Evolutionary conservation across 2,329 filamentous ascomycete genomes (phyloP).

Genomic region (Penicillium sp.): DNA sequence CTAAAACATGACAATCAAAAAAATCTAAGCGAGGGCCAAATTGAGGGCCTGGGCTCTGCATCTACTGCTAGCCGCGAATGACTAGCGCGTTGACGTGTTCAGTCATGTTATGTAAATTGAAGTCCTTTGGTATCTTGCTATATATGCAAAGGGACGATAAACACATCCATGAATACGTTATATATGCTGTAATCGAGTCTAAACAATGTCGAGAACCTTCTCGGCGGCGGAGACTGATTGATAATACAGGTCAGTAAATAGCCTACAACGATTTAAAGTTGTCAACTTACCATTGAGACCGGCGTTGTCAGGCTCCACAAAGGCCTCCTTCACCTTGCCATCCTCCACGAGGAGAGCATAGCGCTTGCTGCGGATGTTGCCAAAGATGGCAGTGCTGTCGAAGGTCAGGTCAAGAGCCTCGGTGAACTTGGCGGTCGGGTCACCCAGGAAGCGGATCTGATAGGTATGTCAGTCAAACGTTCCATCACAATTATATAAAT

Average conservation of each 20-base stretch:
- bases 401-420: constrained; percentile 81
- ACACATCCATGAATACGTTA: too few species aligned
- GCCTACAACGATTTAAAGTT: not conserved
- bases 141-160: not conserved
- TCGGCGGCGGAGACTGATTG: constrained; percentile 49
- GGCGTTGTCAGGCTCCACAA: constrained; percentile 87
- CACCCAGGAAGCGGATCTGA: constrained; percentile 85
- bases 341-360: constrained; percentile 82
- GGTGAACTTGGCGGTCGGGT: constrained; percentile 77
- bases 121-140: not conserved
- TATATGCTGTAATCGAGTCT: not conserved
- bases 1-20: not conserved
- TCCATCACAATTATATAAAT: not conserved
- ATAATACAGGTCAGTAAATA: constrained; percentile 7
- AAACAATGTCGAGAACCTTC: constrained; percentile 43
- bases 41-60: not conserved
- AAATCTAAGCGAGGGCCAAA: too few species aligned
- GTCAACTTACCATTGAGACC: constrained; percentile 66
- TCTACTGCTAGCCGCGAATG: not conserved
- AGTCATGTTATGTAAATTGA: not conserved
- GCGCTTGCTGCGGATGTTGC: constrained; percentile 78
- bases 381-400: constrained; percentile 76
- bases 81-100: not conserved
- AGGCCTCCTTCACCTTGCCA: constrained; percentile 77
- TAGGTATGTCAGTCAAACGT: not conserved